Base-by-base conservation (phyloP, 2,329 filamentous ascomycete species). In the Penicillium verrucosum region DNA sequence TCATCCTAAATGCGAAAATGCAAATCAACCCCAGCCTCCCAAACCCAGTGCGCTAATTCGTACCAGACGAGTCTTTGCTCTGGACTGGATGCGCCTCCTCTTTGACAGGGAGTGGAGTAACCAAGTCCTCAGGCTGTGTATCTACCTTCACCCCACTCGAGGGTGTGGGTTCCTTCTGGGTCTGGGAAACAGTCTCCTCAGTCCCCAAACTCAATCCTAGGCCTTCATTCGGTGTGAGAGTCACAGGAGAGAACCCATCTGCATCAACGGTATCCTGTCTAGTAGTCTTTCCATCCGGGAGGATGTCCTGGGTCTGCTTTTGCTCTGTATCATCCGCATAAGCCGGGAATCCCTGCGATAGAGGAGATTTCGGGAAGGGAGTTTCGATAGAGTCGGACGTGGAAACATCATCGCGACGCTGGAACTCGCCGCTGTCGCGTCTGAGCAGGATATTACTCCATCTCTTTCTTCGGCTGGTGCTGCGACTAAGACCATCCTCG, bases 381-480 rank as follows among this genome's bases (percentile, higher is more conserved):
- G 30, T 30, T 10, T 71, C 71, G 2, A 49, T 4, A 21, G 48
- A 49, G 6, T 71, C 65, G 10, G 56, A 47, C 10, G 46, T 46
- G 3, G 54, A 46, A 9, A 41, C n/a, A 51, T 65, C 65, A 36
- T 71, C 68, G 7, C 63, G 62, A 9, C 59, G 60, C 23, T 65
- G 59, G 32, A 68, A 65, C 34, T 74, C 72, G 29, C 67, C 63
- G 25, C 71, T 73, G 11, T 74, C 71, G 9, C 70, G 67, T 41
- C 66, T 66, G 21, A 71, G 61, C 18, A 75, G 54, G 11, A 74
- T 67, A 56, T 71, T 75, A 50, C 73, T 75, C 70, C 70, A 74
- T 59, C 72, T 62, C 61, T 75, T 74, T 49, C 70, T 67, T 48
- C 69, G 64, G 45, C 71, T 74, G 21, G 62, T 60, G 46, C 70